Percentiles rank a stretch among this genome's conserved stretches.
These are phyloP conservation scores for Falciphora oryzae DNA, from an alignment of 2,329 filamentous ascomycete species.

Conservation along the genomic window DNA sequence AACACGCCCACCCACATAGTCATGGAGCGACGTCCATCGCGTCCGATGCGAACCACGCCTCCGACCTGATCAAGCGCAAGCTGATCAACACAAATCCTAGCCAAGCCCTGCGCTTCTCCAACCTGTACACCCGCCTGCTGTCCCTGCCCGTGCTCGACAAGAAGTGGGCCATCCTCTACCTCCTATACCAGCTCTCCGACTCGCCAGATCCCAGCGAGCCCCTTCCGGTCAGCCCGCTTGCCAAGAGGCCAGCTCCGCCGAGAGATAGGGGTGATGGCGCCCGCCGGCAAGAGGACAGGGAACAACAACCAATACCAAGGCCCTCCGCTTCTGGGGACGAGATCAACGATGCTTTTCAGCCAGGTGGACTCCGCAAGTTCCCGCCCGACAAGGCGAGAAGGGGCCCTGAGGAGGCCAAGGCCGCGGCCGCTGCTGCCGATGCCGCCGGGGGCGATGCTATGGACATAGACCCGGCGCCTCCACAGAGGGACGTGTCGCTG, in stretches of 20 bases:
- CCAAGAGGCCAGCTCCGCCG: slow-evolving; percentile 13
- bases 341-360: slow-evolving; percentile 49
- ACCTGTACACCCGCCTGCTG: slow-evolving; percentile 82
- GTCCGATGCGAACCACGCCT: slow-evolving; percentile 82
- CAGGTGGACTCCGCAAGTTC: slow-evolving; percentile 42
- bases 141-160: slow-evolving; percentile 89
- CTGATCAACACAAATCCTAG: slow-evolving; percentile 72
- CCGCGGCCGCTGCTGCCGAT: slow-evolving; percentile 7
- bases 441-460: slow-evolving; percentile 16
- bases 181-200: slow-evolving; percentile 79
- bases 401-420: slow-evolving; percentile 26
- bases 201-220: slow-evolving; percentile 51
- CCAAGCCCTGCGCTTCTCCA: slow-evolving; percentile 79
- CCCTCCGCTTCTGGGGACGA: slow-evolving; percentile 36
- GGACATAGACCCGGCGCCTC: slow-evolving; percentile 23
- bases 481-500: slow-evolving; percentile 44
- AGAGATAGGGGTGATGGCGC: slow-evolving; percentile 11
- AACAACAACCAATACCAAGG: neutral
- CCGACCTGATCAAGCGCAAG: slow-evolving; percentile 85
- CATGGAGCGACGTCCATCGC: slow-evolving; percentile 46
- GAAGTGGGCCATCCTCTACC: slow-evolving; percentile 95
- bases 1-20: slow-evolving; percentile 10
- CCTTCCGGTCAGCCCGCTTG: slow-evolving; percentile 34
- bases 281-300: slow-evolving; percentile 9
- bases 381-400: slow-evolving; percentile 35